phyloP scores from a whole-genome alignment of 2,329 filamentous ascomycete species.

The Trichoderma asperellum region DNA sequence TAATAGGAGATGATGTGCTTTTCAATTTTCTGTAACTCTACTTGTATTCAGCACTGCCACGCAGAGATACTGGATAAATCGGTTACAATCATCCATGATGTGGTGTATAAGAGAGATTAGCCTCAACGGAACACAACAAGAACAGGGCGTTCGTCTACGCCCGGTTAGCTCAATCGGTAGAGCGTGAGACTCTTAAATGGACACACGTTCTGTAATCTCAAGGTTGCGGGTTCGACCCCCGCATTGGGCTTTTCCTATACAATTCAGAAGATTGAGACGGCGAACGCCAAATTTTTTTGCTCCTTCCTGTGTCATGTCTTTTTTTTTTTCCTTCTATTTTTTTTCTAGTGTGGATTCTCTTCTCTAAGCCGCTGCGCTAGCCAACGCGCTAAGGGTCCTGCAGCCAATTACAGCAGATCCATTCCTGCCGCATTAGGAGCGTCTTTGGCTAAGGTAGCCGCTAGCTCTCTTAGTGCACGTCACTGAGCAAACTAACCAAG shows the following conservation, averaged over 20 bases:
- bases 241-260: slow-evolving; percentile 48
- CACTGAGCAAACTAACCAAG: too few species aligned
- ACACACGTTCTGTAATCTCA: slow-evolving; percentile 46
- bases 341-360: background rate
- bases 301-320: background rate
- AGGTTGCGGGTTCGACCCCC: slow-evolving; percentile 60
- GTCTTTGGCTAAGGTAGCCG: background rate
- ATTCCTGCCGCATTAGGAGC: too few species aligned
- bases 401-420: too few species aligned
- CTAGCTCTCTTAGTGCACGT: too few species aligned
- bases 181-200: slow-evolving; percentile 67
- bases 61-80: too few species aligned
- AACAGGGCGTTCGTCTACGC: slow-evolving; percentile 29
- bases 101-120: background rate
- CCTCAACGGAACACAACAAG: background rate
- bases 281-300: background rate
- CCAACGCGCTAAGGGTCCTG: too few species aligned
- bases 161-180: slow-evolving; percentile 56
- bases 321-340: background rate
- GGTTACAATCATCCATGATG: too few species aligned
- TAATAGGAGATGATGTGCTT: too few species aligned
- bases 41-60: too few species aligned
- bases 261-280: background rate
- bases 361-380: background rate
- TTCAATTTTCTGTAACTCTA: too few species aligned